These are phyloP conservation scores for Russula ochroleuca DNA, from an alignment of 768 basidiomycete species.

Conservation along the genomic window DNA sequence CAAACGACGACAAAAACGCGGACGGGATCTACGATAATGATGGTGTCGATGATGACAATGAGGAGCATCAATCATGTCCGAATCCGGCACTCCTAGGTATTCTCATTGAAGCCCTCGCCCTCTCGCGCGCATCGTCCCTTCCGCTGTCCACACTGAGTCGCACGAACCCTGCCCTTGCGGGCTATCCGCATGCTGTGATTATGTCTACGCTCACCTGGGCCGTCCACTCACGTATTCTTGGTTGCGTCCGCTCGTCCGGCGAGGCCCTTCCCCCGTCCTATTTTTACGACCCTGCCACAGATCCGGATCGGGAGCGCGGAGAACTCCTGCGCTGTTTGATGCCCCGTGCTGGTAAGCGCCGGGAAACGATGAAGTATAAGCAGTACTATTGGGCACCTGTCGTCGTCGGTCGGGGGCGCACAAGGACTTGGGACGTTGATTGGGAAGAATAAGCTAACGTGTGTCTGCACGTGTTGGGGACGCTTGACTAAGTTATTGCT, in stretches of 20 bases:
- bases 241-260: slow-evolving; percentile 17
- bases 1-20: background rate
- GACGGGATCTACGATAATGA: background rate
- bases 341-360: slow-evolving; percentile 66
- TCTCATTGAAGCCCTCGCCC: slow-evolving; percentile 25
- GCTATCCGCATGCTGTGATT: background rate
- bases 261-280: slow-evolving; percentile 24
- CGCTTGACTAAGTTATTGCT: slow-evolving; percentile 18
- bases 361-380: slow-evolving; percentile 78
- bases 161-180: slow-evolving; percentile 1
- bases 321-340: slow-evolving; percentile 18
- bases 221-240: slow-evolving; percentile 18
- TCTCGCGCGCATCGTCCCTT: slow-evolving; percentile 26
- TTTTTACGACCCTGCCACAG: slow-evolving; percentile 21
- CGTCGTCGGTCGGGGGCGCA: slow-evolving; percentile 20
- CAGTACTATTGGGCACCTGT: slow-evolving; percentile 80
- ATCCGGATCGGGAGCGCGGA: slow-evolving; percentile 25
- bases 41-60: background rate
- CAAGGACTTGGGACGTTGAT: slow-evolving; percentile 27
- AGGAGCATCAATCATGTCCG: slow-evolving; percentile 13
- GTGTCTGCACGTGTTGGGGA: too few relatives aligned
- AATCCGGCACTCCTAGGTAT: slow-evolving; percentile 22
- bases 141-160: slow-evolving; percentile 9
- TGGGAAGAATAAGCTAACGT: slow-evolving; percentile 24
- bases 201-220: slow-evolving; percentile 23